Percentiles rank a stretch among this genome's conserved stretches.
These are phyloP conservation scores for Stramenopiles sp. DNA, from an alignment of 352 stramenopile genomes.

Conservation along the genomic window DNA sequence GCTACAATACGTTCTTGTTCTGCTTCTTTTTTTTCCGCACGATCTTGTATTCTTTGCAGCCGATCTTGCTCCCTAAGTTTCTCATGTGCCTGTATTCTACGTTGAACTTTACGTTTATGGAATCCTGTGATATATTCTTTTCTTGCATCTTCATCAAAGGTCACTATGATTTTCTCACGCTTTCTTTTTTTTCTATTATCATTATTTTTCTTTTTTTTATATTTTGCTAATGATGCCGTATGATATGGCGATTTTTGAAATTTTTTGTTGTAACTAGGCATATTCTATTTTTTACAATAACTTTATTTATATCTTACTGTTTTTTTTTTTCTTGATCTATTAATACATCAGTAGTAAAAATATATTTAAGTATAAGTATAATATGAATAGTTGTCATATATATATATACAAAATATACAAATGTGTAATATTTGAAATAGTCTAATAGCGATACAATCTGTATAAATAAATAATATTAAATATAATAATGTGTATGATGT, in stretches of 20 bases:
- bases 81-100: neutral
- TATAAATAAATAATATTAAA: too few species aligned
- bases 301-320: too few species aligned
- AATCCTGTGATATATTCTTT: neutral
- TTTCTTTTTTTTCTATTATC: neutral
- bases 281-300: too few species aligned
- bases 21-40: neutral
- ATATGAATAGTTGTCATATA: too few species aligned
- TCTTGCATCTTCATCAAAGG: neutral
- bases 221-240: neutral
- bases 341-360: too few species aligned
- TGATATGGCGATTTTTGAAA: neutral
- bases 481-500: too few species aligned
- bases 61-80: neutral
- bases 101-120: neutral
- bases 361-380: too few species aligned
- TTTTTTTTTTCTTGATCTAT: too few species aligned
- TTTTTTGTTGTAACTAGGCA: neutral
- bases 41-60: neutral
- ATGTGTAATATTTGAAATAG: too few species aligned
- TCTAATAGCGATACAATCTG: too few species aligned
- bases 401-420: too few species aligned
- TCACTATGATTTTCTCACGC: neutral
- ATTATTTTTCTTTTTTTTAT: neutral
- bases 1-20: neutral